Evolutionary conservation across 176 grass and related monocot genomes (phyloP).

Genomic region (Leersia perrieri): DNA sequence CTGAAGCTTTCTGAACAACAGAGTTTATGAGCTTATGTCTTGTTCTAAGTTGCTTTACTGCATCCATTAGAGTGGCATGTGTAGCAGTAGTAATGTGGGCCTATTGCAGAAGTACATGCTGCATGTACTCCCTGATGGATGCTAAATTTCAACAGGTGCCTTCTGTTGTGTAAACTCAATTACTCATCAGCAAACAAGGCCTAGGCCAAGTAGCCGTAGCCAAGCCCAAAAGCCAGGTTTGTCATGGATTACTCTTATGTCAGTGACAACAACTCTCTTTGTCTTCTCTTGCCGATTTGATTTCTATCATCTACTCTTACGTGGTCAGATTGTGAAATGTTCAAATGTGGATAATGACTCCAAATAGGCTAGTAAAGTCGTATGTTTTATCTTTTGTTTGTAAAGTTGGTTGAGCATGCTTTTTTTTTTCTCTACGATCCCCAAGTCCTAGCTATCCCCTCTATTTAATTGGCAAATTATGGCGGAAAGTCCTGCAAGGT

Average conservation of each 20-base stretch:
- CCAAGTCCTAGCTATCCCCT: constrained; percentile 2
- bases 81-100: background rate
- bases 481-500: background rate
- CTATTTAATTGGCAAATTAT: background rate
- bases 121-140: background rate
- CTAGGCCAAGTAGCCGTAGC: background rate
- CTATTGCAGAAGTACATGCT: background rate
- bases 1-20: background rate
- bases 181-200: background rate
- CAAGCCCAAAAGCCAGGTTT: background rate
- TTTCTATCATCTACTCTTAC: background rate
- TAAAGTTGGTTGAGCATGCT: constrained; percentile 11
- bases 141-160: background rate
- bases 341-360: constrained; percentile 3
- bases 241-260: background rate
- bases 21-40: background rate
- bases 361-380: background rate
- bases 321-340: background rate
- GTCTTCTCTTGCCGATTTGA: background rate
- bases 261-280: background rate
- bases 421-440: constrained; percentile 26
- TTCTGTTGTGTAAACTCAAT: background rate
- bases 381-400: constrained; percentile 15
- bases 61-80: background rate
- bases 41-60: background rate